Conservation (phyloP, 306 rosid species). For the Mimosa pudica region DNA sequence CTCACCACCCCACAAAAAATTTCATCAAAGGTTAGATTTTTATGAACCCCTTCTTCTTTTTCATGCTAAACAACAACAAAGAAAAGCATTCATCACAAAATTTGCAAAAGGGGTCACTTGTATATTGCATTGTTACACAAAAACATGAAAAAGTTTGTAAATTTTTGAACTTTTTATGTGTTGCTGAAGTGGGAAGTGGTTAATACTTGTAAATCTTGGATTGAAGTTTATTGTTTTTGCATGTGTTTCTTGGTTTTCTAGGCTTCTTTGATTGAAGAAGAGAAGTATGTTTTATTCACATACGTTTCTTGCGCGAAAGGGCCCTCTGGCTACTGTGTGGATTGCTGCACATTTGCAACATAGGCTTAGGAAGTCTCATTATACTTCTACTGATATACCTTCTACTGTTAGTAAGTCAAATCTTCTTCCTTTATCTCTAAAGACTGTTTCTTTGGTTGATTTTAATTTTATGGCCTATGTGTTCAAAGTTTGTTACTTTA, state of each 20-base stretch:
- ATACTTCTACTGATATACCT: conserved; percentile 63
- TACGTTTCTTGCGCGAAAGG: conserved; percentile 80
- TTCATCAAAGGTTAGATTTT: neutral
- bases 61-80: neutral
- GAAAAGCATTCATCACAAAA: neutral
- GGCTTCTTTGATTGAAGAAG: neutral
- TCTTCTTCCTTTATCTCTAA: neutral
- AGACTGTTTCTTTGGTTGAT: neutral
- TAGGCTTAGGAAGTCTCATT: conserved; percentile 82
- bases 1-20: neutral
- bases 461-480: neutral
- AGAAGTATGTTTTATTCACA: conserved; percentile 81
- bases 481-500: neutral
- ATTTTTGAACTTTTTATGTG: neutral
- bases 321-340: conserved; percentile 90
- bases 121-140: neutral
- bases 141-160: neutral
- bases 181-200: neutral
- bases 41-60: neutral
- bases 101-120: neutral
- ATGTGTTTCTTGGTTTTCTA: neutral
- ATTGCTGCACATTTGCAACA: conserved; percentile 90
- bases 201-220: neutral
- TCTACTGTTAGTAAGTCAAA: conserved; percentile 65
- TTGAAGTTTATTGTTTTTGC: neutral